These are phyloP conservation scores for Fusarium succisae DNA, from an alignment of 2,329 filamentous ascomycete species.

Conservation along the genomic window DNA sequence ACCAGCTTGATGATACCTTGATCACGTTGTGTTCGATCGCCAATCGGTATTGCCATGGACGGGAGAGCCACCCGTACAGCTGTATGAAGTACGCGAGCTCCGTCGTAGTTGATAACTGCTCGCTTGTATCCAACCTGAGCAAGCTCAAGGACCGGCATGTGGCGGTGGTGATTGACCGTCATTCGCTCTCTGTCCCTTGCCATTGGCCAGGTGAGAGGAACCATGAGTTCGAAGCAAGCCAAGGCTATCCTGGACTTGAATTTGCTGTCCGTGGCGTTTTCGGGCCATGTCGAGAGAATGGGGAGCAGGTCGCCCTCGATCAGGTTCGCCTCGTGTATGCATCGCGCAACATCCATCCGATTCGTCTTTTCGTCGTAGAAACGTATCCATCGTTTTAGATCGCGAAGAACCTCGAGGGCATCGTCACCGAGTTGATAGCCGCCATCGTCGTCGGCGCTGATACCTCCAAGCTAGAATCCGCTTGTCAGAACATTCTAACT, in stretches of 20 bases:
- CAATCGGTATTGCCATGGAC: slow-evolving; percentile 80
- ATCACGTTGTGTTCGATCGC: slow-evolving; percentile 80
- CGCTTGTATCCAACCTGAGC: slow-evolving; percentile 92
- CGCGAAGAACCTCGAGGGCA: slow-evolving; percentile 88
- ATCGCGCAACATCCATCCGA: slow-evolving; percentile 93
- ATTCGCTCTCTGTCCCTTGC: slow-evolving; percentile 81
- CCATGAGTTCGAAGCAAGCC: slow-evolving; percentile 88
- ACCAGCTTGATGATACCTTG: slow-evolving; percentile 93
- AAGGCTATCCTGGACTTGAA: slow-evolving; percentile 82
- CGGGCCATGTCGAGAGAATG: slow-evolving; percentile 85
- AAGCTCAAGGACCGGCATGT: slow-evolving; percentile 88
- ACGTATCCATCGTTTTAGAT: slow-evolving; percentile 94
- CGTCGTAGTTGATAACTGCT: slow-evolving; percentile 84
- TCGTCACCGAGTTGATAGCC: slow-evolving; percentile 92
- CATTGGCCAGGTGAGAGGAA: slow-evolving; percentile 93
- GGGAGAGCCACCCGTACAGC: slow-evolving; percentile 84
- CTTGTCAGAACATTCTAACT: slow-evolving; percentile 26
- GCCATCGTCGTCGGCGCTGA: slow-evolving; percentile 80
- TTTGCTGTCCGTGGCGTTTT: slow-evolving; percentile 75
- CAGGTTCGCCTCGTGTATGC: slow-evolving; percentile 90
- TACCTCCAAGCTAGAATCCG: slow-evolving; percentile 78
- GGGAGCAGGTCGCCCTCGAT: slow-evolving; percentile 89
- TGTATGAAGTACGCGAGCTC: slow-evolving; percentile 79
- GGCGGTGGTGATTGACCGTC: slow-evolving; percentile 92
- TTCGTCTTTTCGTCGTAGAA: slow-evolving; percentile 94